Base-by-base conservation (phyloP, 768 basidiomycete genomes). In the Hebeloma cylindrosporum region DNA sequence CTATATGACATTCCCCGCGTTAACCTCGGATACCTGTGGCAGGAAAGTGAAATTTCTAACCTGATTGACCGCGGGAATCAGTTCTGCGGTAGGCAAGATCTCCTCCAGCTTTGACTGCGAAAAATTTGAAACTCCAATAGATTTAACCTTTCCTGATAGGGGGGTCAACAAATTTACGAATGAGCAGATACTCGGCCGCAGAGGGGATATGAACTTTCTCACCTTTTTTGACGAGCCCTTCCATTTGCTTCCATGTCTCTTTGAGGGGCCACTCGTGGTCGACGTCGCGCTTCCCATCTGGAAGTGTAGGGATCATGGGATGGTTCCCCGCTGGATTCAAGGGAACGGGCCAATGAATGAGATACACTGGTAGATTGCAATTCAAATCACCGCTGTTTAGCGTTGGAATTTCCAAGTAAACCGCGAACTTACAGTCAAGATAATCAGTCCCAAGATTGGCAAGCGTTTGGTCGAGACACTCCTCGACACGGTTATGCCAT, bases 171-270 rank as follows among this genome's bases (percentile, higher is more conserved):
- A n/a, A 34, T 32, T 20, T 16, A 30, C 29, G 23, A 39, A 35
- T 20, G 4, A 14, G 30, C 22, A 21, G 30, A 40, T 25, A 10
- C 18, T 13, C 23, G 45, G 18, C n/a, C n/a, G 50, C 23, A 40
- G 17, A 40, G 9, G n/a, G 35, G 43, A 10, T 36, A 36, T 10
- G 38, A 40, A 43, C 28, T 34, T 43, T 48, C 59, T 50, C 43
- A 70, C 85, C 87, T 56, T 79, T 83, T 62, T 78, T 79, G 47
- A 80, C 63, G 22, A 91, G 51, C 7, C 69, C 79, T 62, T 93
- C 91, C 84, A 93, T 85, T 62, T 85, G 81, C 56, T 78, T 80
- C 89, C 91, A 93, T 10, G 92, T 92, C 39, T 90, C 77, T 40
- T 62, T 68, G 56, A 89, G 60, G 20, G 79, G 71, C 79, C 86